Evolutionary conservation across 352 stramenopile genomes (phyloP).

Genomic region (Phytophthora europaea): DNA sequence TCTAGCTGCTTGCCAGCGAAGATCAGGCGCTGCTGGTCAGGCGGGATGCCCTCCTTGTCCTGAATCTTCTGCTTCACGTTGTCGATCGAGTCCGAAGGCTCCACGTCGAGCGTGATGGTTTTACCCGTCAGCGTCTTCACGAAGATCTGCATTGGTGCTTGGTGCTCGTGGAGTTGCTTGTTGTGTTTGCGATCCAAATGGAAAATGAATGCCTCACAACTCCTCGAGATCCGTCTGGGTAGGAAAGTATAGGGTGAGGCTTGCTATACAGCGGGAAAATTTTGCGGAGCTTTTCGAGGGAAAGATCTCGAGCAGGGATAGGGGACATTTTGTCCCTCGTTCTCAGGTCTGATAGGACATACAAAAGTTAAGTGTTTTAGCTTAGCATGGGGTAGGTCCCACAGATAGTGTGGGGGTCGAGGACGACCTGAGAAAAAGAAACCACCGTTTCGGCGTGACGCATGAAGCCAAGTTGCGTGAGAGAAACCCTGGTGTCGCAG

Average conservation of each 20-base stretch:
- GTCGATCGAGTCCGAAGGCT: slow-evolving; percentile 37
- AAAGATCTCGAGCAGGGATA: slow-evolving; percentile 6
- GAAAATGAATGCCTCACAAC: slow-evolving; percentile 24
- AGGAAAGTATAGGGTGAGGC: neutral
- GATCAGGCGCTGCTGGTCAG: slow-evolving; percentile 96
- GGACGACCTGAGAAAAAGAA: slow-evolving; percentile 19
- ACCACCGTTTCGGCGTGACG: neutral
- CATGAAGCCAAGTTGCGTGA: neutral
- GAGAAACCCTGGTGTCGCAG: neutral
- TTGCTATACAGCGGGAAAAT: neutral
- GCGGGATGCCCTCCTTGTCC: slow-evolving; percentile 88
- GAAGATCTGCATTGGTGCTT: slow-evolving; percentile 3
- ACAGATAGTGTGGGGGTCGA: slow-evolving; percentile 16
- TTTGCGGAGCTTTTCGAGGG: neutral
- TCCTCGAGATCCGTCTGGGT: neutral
- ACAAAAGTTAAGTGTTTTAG: slow-evolving; percentile 21
- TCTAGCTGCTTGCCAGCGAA: slow-evolving; percentile 97
- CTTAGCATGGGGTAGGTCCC: slow-evolving; percentile 6
- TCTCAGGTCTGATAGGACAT: slow-evolving; percentile 14
- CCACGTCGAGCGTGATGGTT: slow-evolving; percentile 68
- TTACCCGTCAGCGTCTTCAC: slow-evolving; percentile 44
- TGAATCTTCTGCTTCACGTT: slow-evolving; percentile 90
- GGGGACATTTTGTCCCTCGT: slow-evolving; percentile 2
- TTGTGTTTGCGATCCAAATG: slow-evolving; percentile 20
- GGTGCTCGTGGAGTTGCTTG: slow-evolving; percentile 19